Percentiles rank a stretch among this genome's conserved stretches.
phyloP scores from a whole-genome alignment of 139 green algal genomes.

The Coccomyxa sp. region DNA sequence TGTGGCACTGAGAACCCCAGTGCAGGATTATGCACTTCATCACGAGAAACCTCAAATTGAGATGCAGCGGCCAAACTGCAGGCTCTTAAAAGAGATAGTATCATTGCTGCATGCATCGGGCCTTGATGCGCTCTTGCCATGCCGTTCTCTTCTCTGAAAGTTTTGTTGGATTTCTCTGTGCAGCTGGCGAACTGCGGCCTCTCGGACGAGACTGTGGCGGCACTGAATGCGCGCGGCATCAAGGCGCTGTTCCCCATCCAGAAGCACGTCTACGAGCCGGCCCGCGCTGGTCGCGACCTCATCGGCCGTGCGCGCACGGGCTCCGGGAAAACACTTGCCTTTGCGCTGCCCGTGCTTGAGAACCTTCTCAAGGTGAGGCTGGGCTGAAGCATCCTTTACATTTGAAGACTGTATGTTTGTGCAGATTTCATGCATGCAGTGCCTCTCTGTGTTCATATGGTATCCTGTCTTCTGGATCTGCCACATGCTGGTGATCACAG shows the following conservation, averaged over 20 bases:
- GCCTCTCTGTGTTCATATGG: no score
- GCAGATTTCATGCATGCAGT: not conserved
- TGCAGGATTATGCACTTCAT: not conserved
- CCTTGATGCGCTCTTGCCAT: not conserved
- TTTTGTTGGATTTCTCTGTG: not conserved
- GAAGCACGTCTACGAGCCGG: slow-evolving; percentile 45
- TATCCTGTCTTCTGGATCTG: no score
- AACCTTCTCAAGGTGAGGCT: slow-evolving; percentile 58
- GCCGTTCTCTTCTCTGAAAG: not conserved
- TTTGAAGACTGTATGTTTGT: no score
- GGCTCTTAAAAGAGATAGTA: not conserved
- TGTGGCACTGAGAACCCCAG: no score
- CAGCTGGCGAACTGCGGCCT: slow-evolving; percentile 73
- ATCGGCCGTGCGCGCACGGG: slow-evolving; percentile 93
- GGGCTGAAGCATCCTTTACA: not conserved
- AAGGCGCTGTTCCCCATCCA: slow-evolving; percentile 81
- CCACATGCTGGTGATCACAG: no score
- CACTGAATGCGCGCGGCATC: slow-evolving; percentile 68
- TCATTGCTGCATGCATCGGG: not conserved
- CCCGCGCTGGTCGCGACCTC: slow-evolving; percentile 74
- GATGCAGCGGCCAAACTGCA: not conserved
- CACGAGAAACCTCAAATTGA: not conserved
- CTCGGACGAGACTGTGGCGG: slow-evolving; percentile 50
- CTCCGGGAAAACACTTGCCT: slow-evolving; percentile 97
- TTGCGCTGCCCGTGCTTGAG: slow-evolving; percentile 95